Percentiles rank a stretch among this genome's conserved stretches.
Evolutionary conservation across 345 rosid genomes (phyloP).

Genomic region (Acer saccharum): DNA sequence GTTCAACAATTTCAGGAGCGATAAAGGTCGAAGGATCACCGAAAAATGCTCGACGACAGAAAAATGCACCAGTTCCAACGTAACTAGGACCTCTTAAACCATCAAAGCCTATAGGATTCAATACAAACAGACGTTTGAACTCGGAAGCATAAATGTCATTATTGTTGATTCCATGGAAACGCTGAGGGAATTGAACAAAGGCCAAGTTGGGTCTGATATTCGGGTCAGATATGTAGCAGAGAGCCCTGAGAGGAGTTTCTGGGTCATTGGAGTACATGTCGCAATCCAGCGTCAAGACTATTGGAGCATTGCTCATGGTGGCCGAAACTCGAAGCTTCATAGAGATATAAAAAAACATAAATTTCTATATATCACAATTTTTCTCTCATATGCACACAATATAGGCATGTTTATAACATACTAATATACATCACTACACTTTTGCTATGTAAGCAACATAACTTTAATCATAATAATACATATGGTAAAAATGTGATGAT

Average conservation of each 20-base stretch:
- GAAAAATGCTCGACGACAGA: conserved; percentile 53
- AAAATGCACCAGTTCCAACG: conserved; percentile 70
- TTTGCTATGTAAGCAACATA: no score
- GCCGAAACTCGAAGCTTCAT: conserved; percentile 75
- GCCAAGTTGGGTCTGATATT: conserved; percentile 25
- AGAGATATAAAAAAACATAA: no score
- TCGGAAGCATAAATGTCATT: conserved; percentile 59
- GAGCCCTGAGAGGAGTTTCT: conserved; percentile 38
- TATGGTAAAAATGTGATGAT: no score
- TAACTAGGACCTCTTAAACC: conserved; percentile 50
- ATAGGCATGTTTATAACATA: no score
- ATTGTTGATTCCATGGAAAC: conserved; percentile 46
- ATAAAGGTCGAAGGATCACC: conserved; percentile 41
- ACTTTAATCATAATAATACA: no score
- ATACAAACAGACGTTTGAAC: conserved; percentile 34
- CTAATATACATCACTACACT: no score
- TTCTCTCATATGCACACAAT: no score
- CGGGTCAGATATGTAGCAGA: conserved; percentile 60
- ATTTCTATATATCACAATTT: no score
- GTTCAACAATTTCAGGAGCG: conserved; percentile 36
- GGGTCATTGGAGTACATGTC: conserved; percentile 87
- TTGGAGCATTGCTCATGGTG: conserved; percentile 63
- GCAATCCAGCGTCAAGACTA: conserved; percentile 73
- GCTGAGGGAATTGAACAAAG: conserved; percentile 76
- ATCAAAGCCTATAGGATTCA: conserved; percentile 52